phyloP scores from a whole-genome alignment of 139 green algal genomes.

The Chlorella sp. region DNA sequence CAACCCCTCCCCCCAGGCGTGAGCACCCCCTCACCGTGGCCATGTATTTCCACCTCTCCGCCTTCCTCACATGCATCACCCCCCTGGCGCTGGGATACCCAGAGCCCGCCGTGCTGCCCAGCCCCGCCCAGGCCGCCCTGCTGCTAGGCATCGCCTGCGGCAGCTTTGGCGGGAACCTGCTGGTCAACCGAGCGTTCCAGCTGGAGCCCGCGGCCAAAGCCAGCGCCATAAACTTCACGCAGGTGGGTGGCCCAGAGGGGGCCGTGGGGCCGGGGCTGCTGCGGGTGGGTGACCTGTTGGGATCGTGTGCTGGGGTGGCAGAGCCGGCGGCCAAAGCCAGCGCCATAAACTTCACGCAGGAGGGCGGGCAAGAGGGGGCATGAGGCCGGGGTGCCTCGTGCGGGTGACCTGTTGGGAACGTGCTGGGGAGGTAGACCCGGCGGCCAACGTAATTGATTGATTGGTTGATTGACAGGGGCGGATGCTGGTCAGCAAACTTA shows the following conservation, averaged over 20 bases:
- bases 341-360: too few relatives aligned
- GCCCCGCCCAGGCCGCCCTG: conserved; percentile 24
- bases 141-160: conserved; percentile 45
- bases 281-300: too few relatives aligned
- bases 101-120: conserved; percentile 25
- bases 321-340: too few relatives aligned
- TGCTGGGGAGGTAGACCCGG: too few relatives aligned
- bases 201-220: conserved; percentile 57
- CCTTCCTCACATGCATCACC: conserved; percentile 31
- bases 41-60: conserved; percentile 60
- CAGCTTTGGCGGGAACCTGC: conserved; percentile 58
- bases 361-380: too few relatives aligned
- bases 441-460: too few relatives aligned
- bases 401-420: too few relatives aligned
- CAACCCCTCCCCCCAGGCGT: neutral
- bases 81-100: conserved; percentile 52
- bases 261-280: too few relatives aligned
- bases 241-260: conserved; percentile 27
- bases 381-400: too few relatives aligned
- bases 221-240: conserved; percentile 53
- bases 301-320: too few relatives aligned
- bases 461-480: too few relatives aligned
- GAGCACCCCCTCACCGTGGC: conserved; percentile 32
- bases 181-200: conserved; percentile 69
- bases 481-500: too few relatives aligned